Evolutionary conservation across 2,329 filamentous ascomycete species (phyloP).

Genomic region (Exophiala lecanii-corni): DNA sequence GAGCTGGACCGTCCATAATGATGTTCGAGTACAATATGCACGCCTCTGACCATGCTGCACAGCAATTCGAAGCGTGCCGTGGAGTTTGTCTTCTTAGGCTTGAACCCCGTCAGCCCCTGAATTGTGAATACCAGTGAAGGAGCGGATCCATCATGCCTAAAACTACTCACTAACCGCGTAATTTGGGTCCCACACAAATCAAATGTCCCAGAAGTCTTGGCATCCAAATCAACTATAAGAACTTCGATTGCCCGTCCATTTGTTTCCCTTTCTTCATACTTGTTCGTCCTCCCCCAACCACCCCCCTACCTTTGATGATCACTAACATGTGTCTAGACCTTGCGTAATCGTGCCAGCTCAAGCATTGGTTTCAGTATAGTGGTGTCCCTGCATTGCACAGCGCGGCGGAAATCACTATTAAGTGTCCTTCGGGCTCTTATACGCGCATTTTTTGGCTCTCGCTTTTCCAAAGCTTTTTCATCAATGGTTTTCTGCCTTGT

Average conservation of each 20-base stretch:
- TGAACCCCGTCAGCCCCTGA: no score
- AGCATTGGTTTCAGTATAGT: slow-evolving; percentile 24
- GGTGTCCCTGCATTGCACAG: slow-evolving; percentile 29
- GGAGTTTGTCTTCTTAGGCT: no score
- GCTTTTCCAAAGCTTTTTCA: slow-evolving; percentile 23
- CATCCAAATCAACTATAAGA: no score
- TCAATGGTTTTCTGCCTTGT: slow-evolving; percentile 23
- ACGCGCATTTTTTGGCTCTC: slow-evolving; percentile 29
- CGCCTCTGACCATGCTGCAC: no score
- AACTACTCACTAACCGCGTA: no score
- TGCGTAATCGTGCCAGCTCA: slow-evolving; percentile 26
- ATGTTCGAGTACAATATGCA: no score
- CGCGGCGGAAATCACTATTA: slow-evolving; percentile 25
- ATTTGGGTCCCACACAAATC: no score
- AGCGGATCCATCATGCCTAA: no score
- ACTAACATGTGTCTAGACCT: slow-evolving; percentile 12
- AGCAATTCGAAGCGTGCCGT: no score
- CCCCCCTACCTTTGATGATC: slow-evolving; percentile 1
- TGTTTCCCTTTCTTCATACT: slow-evolving; percentile 6
- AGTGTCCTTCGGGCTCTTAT: slow-evolving; percentile 29
- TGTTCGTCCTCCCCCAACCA: slow-evolving; percentile 4
- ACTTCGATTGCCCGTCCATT: slow-evolving; percentile 3
- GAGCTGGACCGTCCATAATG: no score
- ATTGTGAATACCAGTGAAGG: no score
- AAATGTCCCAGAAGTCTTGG: no score